Evolutionary conservation across 192 early-diverging fungal genomes (phyloP).

Genomic region (Neocallimastix lanati): DNA sequence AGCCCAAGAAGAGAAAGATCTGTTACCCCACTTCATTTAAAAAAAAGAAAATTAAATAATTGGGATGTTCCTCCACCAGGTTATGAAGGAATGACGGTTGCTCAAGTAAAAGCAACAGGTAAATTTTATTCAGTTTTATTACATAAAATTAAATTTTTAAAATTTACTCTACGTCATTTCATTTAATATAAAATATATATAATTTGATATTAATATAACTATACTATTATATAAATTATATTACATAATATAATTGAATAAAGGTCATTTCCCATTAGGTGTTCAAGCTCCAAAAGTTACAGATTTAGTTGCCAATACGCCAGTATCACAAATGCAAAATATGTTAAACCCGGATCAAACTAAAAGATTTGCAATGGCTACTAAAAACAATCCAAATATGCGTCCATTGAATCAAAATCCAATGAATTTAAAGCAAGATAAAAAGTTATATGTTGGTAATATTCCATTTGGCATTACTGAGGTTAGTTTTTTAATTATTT

Average conservation of each 20-base stretch:
- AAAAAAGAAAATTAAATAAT: slow-evolving; percentile 57
- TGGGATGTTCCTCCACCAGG: slow-evolving; percentile 88
- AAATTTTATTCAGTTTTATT: too few species aligned
- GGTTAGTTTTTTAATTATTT: slow-evolving; percentile 22
- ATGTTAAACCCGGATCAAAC: not conserved
- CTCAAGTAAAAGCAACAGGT: slow-evolving; percentile 78
- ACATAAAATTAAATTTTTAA: too few species aligned
- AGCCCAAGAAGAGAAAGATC: slow-evolving; percentile 8
- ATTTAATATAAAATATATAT: too few species aligned
- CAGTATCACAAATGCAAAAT: not conserved
- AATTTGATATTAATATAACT: too few species aligned
- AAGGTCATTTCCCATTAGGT: slow-evolving; percentile 59
- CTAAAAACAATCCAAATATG: slow-evolving; percentile 19
- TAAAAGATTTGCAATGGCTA: slow-evolving; percentile 22
- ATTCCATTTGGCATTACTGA: slow-evolving; percentile 63
- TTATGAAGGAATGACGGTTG: slow-evolving; percentile 65
- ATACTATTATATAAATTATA: too few species aligned
- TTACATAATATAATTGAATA: slow-evolving; percentile 12
- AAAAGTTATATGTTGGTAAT: slow-evolving; percentile 80
- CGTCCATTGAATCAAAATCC: slow-evolving; percentile 26
- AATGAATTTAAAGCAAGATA: slow-evolving; percentile 51
- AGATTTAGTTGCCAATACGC: not conserved
- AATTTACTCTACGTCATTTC: too few species aligned
- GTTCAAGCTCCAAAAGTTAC: slow-evolving; percentile 21
- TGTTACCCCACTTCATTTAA: slow-evolving; percentile 58